phyloP scores from a whole-genome alignment of 1,139 yeast genomes.

The Candida pseudoviswanathii region DNA sequence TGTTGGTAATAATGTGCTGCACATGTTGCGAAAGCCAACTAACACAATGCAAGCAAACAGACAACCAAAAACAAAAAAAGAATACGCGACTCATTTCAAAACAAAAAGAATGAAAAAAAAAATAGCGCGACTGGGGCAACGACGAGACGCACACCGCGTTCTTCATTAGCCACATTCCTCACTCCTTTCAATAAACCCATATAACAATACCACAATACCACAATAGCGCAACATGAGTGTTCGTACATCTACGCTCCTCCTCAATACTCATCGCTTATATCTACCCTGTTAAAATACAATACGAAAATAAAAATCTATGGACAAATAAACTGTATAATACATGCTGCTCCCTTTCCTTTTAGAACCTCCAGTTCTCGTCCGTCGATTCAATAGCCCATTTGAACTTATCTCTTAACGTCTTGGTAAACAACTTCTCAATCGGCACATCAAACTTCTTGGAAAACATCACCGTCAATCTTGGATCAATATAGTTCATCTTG shows the following conservation, averaged over 20 bases:
- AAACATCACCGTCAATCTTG: slow-evolving; percentile 87
- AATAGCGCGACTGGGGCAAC: too few relatives aligned
- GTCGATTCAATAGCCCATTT: slow-evolving; percentile 95
- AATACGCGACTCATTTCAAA: too few relatives aligned
- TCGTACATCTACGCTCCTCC: too few relatives aligned
- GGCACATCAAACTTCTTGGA: slow-evolving; percentile 87
- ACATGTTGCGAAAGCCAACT: slow-evolving; percentile 5
- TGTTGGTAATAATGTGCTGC: not conserved
- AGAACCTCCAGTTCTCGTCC: slow-evolving; percentile 87
- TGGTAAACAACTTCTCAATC: slow-evolving; percentile 87
- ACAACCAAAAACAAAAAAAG: not conserved
- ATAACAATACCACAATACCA: too few relatives aligned
- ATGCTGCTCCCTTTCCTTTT: slow-evolving; percentile 8
- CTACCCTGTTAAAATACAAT: not conserved
- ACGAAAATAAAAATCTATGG: too few relatives aligned
- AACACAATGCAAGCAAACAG: not conserved
- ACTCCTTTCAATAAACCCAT: too few relatives aligned
- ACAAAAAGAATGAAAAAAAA: too few relatives aligned
- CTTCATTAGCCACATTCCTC: too few relatives aligned
- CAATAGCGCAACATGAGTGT: too few relatives aligned
- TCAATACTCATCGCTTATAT: not conserved
- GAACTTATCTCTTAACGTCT: slow-evolving; percentile 88
- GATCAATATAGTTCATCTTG: slow-evolving; percentile 93
- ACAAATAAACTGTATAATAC: not conserved
- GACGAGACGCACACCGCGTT: too few relatives aligned